Evolutionary conservation across 306 rosid genomes (phyloP), one percentile per base, ranked within the genome.

Genomic region (Rosa multiflora): DNA sequence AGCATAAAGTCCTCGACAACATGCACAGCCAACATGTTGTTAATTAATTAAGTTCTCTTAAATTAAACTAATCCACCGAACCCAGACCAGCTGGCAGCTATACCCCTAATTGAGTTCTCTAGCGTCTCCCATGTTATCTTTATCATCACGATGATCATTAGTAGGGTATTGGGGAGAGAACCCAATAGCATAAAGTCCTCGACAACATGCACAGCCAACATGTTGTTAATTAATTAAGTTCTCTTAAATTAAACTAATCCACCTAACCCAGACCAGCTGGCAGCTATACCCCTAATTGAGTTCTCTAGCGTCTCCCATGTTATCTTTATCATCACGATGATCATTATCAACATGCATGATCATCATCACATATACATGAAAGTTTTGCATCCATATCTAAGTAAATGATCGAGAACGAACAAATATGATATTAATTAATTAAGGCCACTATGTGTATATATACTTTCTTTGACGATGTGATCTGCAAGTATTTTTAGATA

Each of bases 151-250:
- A n/a, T n/a, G n/a, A n/a, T n/a, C n/a, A n/a, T n/a, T n/a, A n/a
- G n/a, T n/a, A 37, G 10, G 76, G 17, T 32, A 63, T 23, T n/a
- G 42, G 63, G 14, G 29, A 23, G 53, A 70, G 76, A 52, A 35
- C 32, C 66, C 51, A 73, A 73, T 37, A 35, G 77, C 37, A 11
- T 56, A 13, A 40, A 74, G 77, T 74, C 67, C 15, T 55, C 52
- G 23, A 53, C 10, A 73, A 11, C n/a, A 23, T 23, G 26, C 26
- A 23, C 26, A 23, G 26, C 26, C 26, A 23, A 23, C 26, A 23
- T 23, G 26, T 23, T 21, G 17, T n/a, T 37, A 14, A 6, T 29
- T 63, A 37, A 3, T 37, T 10, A 35, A 29, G 15, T 70, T 46
- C 21, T 47, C 26, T 48, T 72, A 29, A 8, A 53, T 32, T 63